Base-by-base conservation (phyloP, 2,329 filamentous ascomycete species). In the Diaporthe humulicola region DNA sequence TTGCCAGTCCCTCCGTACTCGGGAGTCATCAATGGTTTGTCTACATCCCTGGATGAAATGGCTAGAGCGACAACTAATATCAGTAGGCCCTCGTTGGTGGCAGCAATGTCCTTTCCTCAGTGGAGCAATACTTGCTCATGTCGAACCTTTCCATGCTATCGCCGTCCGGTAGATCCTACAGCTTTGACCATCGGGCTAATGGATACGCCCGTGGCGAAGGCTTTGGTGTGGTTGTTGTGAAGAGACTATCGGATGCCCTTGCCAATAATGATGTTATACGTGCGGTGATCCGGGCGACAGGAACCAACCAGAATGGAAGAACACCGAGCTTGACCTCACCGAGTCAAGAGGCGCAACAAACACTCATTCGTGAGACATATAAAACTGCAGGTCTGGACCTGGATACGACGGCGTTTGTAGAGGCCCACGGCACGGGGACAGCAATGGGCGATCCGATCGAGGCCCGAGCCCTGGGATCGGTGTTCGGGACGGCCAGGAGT, bases 201-300 rank as follows among this genome's bases (percentile, higher is more conserved):
- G 66, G 66, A 15, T 70, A 56, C 10, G 30, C 66, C 4, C 48
- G 66, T 2, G 66, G 66, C 4, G 66, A 70, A 75, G 89, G 88
- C 3, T 77, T 87, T 22, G 86, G 82, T 0, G 82, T 84, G 2
- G 48, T 91, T 0, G 74, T 90, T 0, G 73, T 91, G 1, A 90
- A 90, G 79, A 82, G 76, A 1, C 79, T 84, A 5, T 82, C 83
- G 12, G 81, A 82, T 42, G 90, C 89, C 0, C 71, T 90, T 12
- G 78, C 79, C 6, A 88, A 88, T 66, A 85, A 86, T 0, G 82
- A 70, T 56, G 15, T n/a, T 9, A 70, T 70, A 17, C 42, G 64
- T 5, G 64, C 64, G 4, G 64, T 69, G 2, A 38, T 69, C 28
- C 64, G 64, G 50, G 66, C 48, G 2, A 15, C 3, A 54, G n/a